These are phyloP conservation scores for Colletotrichum nymphaeae DNA, from an alignment of 2,329 filamentous ascomycete genomes.

Conservation along the genomic window DNA sequence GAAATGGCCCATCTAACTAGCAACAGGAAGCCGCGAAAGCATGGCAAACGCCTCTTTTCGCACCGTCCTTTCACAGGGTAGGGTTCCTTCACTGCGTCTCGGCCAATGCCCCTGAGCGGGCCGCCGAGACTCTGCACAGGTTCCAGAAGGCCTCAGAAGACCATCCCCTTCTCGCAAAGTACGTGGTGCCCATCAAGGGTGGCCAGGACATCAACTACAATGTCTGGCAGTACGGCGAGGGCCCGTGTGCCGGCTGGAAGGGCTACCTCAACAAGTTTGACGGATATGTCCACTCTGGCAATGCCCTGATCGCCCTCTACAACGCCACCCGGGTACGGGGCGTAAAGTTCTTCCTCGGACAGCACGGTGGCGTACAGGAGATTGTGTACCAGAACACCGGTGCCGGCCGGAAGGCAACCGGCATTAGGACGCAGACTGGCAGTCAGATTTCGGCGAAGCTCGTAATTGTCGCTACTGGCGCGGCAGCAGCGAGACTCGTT, in stretches of 20 bases:
- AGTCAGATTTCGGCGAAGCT: constrained; percentile 40
- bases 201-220: constrained; percentile 53
- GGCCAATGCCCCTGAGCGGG: constrained; percentile 58
- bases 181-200: constrained; percentile 44
- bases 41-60: constrained; percentile 64
- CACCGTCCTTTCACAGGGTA: constrained; percentile 59
- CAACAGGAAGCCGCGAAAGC: constrained; percentile 59
- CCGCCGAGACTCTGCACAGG: constrained; percentile 56
- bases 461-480: constrained; percentile 65
- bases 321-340: constrained; percentile 49
- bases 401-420: neutral
- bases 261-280: constrained; percentile 70
- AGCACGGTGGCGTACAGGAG: constrained; percentile 42
- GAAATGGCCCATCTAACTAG: neutral
- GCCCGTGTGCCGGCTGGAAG: constrained; percentile 62
- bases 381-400: constrained; percentile 39
- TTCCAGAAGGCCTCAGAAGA: constrained; percentile 52
- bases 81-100: constrained; percentile 60
- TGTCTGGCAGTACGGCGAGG: constrained; percentile 59
- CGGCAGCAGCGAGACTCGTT: constrained; percentile 56
- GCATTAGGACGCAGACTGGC: constrained; percentile 14
- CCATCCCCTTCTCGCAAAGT: constrained; percentile 44
- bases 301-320: constrained; percentile 61
- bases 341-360: constrained; percentile 51
- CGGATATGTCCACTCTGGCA: constrained; percentile 67